A percentile compares a stretch with the other conserved stretches of the same genome.
Evolutionary conservation across 257 asterid species (phyloP).

Genomic region (Ocimum tenuiflorum): DNA sequence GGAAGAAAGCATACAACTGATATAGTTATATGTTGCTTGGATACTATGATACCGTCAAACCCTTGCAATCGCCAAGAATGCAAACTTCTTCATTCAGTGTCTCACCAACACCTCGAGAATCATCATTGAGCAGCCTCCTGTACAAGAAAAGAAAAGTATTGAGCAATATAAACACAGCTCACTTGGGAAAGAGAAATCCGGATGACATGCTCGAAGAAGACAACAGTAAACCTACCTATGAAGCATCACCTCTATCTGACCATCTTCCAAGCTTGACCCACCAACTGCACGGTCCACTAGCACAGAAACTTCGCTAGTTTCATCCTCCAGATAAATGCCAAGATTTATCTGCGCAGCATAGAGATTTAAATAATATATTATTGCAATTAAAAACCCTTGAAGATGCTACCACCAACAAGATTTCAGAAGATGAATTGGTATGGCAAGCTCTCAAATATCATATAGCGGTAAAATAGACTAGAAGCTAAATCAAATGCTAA

Average conservation of each 20-base stretch:
- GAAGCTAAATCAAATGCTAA: slow-evolving; percentile 8
- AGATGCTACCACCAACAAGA: not conserved
- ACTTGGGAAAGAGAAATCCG: not conserved
- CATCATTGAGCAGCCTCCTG: slow-evolving; percentile 71
- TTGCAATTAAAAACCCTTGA: not conserved
- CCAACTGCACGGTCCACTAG: slow-evolving; percentile 82
- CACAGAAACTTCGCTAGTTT: slow-evolving; percentile 53
- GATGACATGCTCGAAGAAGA: slow-evolving; percentile 1
- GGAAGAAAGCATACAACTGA: slow-evolving; percentile 11
- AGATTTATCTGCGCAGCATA: slow-evolving; percentile 53
- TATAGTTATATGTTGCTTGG: not conserved
- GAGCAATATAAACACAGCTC: not conserved
- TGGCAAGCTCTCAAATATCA: slow-evolving; percentile 11
- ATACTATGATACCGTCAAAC: slow-evolving; percentile 44
- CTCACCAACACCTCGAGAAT: slow-evolving; percentile 83
- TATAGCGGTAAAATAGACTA: slow-evolving; percentile 1
- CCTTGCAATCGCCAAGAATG: slow-evolving; percentile 44
- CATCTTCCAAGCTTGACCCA: slow-evolving; percentile 72
- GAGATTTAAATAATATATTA: not conserved
- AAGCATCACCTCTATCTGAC: slow-evolving; percentile 78
- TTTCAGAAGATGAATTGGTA: slow-evolving; percentile 6
- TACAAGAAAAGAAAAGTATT: not conserved
- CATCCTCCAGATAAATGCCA: slow-evolving; percentile 68
- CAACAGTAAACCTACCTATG: slow-evolving; percentile 50
- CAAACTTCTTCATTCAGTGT: slow-evolving; percentile 70